phyloP scores from a whole-genome alignment of 768 basidiomycete species.

The Leccinum barrowsii region DNA sequence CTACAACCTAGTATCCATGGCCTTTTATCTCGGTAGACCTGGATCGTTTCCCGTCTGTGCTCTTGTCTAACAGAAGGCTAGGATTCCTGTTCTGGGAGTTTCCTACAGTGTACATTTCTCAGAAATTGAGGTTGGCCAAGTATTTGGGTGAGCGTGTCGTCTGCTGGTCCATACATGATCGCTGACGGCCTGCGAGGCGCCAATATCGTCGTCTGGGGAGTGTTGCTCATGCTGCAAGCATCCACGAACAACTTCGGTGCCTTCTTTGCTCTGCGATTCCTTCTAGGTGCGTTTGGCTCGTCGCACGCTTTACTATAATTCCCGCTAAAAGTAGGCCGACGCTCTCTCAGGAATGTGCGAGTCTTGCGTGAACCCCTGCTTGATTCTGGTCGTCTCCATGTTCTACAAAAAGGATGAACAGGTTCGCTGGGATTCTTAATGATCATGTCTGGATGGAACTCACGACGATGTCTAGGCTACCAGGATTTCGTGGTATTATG shows the following conservation, averaged over 20 bases:
- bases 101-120: conserved; percentile 62
- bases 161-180: background rate
- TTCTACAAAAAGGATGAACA: conserved; percentile 71
- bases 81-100: conserved; percentile 62
- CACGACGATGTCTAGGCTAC: conserved; percentile 36
- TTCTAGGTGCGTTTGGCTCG: conserved; percentile 42
- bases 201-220: conserved; percentile 61
- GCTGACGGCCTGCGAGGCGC: conserved; percentile 32
- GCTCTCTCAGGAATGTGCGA: conserved; percentile 56
- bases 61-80: conserved; percentile 16
- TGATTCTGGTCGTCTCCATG: conserved; percentile 62
- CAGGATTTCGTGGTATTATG: conserved; percentile 63
- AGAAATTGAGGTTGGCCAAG: conserved; percentile 55
- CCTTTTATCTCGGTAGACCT: conserved; percentile 55
- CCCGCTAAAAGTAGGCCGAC: background rate
- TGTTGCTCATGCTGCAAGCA: conserved; percentile 57
- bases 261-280: conserved; percentile 60
- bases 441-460: background rate
- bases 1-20: conserved; percentile 61
- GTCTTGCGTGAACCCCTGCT: conserved; percentile 58
- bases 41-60: background rate
- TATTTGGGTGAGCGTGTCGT: conserved; percentile 46
- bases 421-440: conserved; percentile 22
- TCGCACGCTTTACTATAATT: background rate
- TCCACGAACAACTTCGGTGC: conserved; percentile 53